Evolutionary conservation across 371 early-diverging fungal species (phyloP), one percentile per base, ranked within the genome.

Genomic region (Apophysomyces trapeziformis): DNA sequence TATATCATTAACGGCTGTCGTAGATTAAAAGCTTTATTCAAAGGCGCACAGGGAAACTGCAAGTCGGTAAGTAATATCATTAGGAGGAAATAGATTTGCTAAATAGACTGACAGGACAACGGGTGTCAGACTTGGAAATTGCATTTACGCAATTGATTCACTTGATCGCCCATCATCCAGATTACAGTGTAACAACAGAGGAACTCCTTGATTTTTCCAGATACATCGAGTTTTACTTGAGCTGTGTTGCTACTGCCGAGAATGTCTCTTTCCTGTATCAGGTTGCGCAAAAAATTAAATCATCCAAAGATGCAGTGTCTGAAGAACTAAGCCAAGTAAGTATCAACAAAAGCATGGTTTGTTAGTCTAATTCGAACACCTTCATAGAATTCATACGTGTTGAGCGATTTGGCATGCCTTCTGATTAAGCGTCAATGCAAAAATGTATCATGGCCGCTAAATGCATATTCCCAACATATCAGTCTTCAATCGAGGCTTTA

Each of bases 101-200:
- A 6, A 57, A 16, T 18, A 7, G 16, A 36, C 18, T 45, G 32
- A 44, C 41, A 41, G 38, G 43, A 7, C 79, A 68, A 67, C 83
- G 63, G 63, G 80, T 35, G 0, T 61, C 67, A 13, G 66, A 67
- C 11, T 77, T 90, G 36, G 96, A 95, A 66, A 74, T 87, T 63
- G 79, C 89, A 4, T 72, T 95, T 35, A 84, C 87, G 4, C 86
- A 87, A 5, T 68, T 95, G 38, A 71, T 96, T 9, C 92, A 95
- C 57, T 69, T 93, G n/a, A 74, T 97, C 38, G 91, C 96, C 0
- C 91, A 93, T 67, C 96, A 97, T 68, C 95, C 97, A 1, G 98
- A 98, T 71, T 95, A 93, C 76, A 83, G 86, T 2, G 68, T 71
- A 11, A 77, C 88, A 36, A 56, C 68, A 1, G 83, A 86, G 1